Percentiles rank a stretch among this genome's conserved stretches.
Conservation (phyloP, 768 basidiomycete genomes). For the Fibroporia radiculosa region DNA sequence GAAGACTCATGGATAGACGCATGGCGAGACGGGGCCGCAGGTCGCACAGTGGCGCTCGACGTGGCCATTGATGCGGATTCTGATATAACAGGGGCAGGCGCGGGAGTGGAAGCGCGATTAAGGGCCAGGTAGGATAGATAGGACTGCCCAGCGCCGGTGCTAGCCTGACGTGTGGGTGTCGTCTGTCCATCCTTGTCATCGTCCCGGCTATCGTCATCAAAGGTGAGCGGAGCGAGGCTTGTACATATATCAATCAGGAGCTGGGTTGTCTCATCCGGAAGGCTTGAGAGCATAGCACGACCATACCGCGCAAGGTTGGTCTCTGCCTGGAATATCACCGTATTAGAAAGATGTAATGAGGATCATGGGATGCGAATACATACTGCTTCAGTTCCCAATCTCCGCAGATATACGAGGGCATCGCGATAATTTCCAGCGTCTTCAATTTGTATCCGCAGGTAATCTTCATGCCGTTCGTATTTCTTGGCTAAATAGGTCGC, state of each 20-base stretch:
- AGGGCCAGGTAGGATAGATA: constrained; percentile 79
- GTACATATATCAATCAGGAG: constrained; percentile 91
- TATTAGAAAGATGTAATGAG: not conserved
- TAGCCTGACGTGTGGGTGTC: constrained; percentile 20
- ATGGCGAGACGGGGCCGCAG: constrained; percentile 22
- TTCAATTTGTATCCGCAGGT: constrained; percentile 88
- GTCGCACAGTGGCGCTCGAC: constrained; percentile 8
- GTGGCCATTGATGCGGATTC: constrained; percentile 27
- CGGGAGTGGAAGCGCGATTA: constrained; percentile 39
- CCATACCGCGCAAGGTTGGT: constrained; percentile 85
- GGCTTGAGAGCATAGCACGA: constrained; percentile 69
- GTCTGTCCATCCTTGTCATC: constrained; percentile 24
- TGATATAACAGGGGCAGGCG: no score
- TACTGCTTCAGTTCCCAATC: constrained; percentile 73
- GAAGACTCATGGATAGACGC: constrained; percentile 29
- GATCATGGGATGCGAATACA: constrained; percentile 32
- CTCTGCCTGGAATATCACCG: constrained; percentile 66
- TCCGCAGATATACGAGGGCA: constrained; percentile 74
- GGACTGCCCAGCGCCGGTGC: constrained; percentile 38
- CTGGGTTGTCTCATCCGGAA: constrained; percentile 85
- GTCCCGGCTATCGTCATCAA: constrained; percentile 37
- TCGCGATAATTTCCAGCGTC: constrained; percentile 79
- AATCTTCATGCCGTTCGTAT: constrained; percentile 89
- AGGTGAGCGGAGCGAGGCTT: constrained; percentile 39
- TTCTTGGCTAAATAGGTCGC: constrained; percentile 90